Evolutionary conservation across 441 rosid species (phyloP).

Genomic region (Omphalea diandra): DNA sequence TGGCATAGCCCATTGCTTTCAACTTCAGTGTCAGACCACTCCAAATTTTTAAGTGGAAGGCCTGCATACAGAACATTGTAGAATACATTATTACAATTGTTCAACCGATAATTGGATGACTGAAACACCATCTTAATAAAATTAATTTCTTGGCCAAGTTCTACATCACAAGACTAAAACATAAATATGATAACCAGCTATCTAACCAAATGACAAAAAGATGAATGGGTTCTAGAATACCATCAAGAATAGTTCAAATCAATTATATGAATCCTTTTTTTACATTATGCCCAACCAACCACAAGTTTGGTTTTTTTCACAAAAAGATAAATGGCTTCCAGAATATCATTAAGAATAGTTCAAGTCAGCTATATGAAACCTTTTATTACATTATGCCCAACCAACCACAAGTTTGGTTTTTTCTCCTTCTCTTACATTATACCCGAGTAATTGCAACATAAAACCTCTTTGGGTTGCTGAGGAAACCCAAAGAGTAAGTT

Average conservation of each 20-base stretch:
- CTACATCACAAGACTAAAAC: no score
- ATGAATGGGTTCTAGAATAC: not conserved
- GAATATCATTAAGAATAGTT: not conserved
- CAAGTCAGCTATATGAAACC: not conserved
- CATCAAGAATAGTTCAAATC: not conserved
- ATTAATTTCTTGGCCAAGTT: not conserved
- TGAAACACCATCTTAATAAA: not conserved
- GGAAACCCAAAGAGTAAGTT: conserved; percentile 70
- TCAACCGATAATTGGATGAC: not conserved
- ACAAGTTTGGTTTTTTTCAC: no score
- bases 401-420: no score
- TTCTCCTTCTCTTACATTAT: no score
- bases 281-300: not conserved
- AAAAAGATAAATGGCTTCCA: not conserved
- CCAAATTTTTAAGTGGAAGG: conserved; percentile 64
- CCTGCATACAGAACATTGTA: conserved; percentile 35
- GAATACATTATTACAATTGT: not conserved
- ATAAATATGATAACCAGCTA: not conserved
- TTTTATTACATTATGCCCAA: not conserved
- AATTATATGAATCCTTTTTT: not conserved
- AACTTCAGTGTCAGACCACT: conserved; percentile 76
- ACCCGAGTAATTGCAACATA: conserved; percentile 91
- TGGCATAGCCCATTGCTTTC: conserved; percentile 77
- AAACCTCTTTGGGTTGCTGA: conserved; percentile 86
- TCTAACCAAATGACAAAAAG: not conserved